Evolutionary conservation across 177 flowering plant genomes (phyloP), one percentile per base, ranked within the genome.

Genomic region (Tripterygium wilfordii): DNA sequence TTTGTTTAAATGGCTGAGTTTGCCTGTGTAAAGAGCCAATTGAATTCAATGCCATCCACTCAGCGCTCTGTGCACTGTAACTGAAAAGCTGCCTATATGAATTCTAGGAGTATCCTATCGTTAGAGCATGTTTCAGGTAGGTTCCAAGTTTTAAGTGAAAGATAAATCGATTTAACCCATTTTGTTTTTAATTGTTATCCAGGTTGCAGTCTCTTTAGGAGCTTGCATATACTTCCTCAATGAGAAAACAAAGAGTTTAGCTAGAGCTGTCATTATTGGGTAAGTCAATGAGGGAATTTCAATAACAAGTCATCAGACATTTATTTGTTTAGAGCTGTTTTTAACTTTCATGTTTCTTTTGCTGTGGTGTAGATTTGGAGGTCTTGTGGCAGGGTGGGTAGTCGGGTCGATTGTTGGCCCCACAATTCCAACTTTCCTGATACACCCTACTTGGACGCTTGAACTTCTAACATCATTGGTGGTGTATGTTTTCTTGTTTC

Each of bases 191-290:
- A 12, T 36, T 25, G 20, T 19, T 42, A 9, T 65, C 55, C 72
- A 86, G 91, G 96, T 88, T 28, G 96, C 96, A 20, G 49, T 88
- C n/a, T 86, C 98, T 26, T 62, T 92, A 56, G 85, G 73, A 20
- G 86, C 96, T 52, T 92, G 90, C 80, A 74, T 92, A 45, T 92
- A 83, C 80, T 92, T 92, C 72, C 83, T 91, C 22, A 80, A 88
- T 51, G 95, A 88, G 62, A 92, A 88, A 70, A 79, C 83, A 51
- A 82, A 91, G 72, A 92, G 82, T 67, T 26, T 88, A 63, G 82
- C 69, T 19, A 75, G 91, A 66, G 85, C 96, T 42, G 67, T 57
- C 40, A 53, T 78, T 49, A 56, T 85, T n/a, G 98, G 98, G 98
- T 92, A 56, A 63, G 79, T 58, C n/a, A n/a, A 31, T 36, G 5